Base-by-base conservation (phyloP, 345 rosid species). In the Camelina sativa region DNA sequence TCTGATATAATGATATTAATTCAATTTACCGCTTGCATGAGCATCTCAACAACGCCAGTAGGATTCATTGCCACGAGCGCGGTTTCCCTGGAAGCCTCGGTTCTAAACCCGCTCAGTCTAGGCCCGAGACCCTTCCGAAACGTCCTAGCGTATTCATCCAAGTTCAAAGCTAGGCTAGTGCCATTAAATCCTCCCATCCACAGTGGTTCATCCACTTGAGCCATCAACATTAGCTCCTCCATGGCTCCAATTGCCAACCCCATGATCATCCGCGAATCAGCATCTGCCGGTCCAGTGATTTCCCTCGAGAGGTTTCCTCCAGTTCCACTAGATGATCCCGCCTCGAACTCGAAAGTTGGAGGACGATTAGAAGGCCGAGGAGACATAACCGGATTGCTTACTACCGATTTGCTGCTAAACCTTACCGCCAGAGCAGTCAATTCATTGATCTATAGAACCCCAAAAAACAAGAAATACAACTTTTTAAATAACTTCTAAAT, bases 191-290 rank as follows among this genome's bases (percentile, higher is more conserved):
- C 85, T 11, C 50, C 77, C 41, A 80, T 75, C 99, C 99, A 96
- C 41, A 96, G 76, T 2, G 97, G 98, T 44, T 92, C 96, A 28
- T 69, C 87, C 80, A 84, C 72, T 71, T 87, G 96, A 73, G 92
- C 83, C 98, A 91, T 89, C 69, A 81, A 78, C 44, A 91, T 19
- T 0, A 96, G 73, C 75, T 96, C 99, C 67, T 91, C 96, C 99
- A 96, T 92, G 25, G 99, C 98, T 15, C 83, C 84, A 37, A 88
- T 85, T 0, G 96, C 99, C 6, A 96, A 88, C 82, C 89, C 95
- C 8, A 96, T 77, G 43, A 92, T 78, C 80, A 85, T 73, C 0
- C 91, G 91, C 74, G 86, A 92, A 46, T 87, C 88, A 0, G 82
- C 88, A 52, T 89, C 93, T 0, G 76, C 76, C 0, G 88, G 87